Conservation (phyloP, 768 basidiomycete genomes). For the Mycena leptocephala region DNA sequence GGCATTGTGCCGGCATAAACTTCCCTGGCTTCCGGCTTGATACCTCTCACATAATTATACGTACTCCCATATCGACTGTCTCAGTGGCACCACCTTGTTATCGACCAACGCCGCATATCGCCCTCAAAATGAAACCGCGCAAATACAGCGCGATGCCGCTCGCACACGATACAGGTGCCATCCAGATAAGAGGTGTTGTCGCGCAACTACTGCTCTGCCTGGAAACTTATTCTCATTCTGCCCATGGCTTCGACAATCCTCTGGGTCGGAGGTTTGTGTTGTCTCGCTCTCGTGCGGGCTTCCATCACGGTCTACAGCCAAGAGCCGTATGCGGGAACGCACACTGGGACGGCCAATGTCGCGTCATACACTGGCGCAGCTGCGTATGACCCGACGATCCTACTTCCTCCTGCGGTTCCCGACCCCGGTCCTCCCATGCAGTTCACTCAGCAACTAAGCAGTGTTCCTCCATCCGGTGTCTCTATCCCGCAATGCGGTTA, state of each 20-base stretch:
- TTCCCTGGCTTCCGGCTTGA: neutral
- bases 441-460: conserved; percentile 29
- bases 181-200: conserved; percentile 11
- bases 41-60: neutral
- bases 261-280: conserved; percentile 10
- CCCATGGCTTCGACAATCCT: conserved; percentile 11
- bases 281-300: conserved; percentile 3
- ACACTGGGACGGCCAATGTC: conserved; percentile 29
- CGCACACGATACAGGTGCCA: neutral
- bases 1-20: neutral
- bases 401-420: conserved; percentile 48
- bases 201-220: neutral
- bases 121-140: conserved; percentile 27
- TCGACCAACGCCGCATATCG: conserved; percentile 5
- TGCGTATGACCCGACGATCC: conserved; percentile 49
- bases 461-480: conserved; percentile 9
- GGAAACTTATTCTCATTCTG: neutral
- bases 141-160: conserved; percentile 19
- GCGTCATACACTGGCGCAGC: conserved; percentile 46
- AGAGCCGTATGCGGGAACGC: conserved; percentile 11
- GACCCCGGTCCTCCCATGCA: conserved; percentile 22
- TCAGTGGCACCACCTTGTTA: conserved; percentile 16
- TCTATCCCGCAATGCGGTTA: conserved; percentile 40
- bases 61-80: neutral
- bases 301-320: conserved; percentile 34